These are phyloP conservation scores for Teunomyces gatunensis DNA, from an alignment of 805 yeast species.

Conservation along the genomic window DNA sequence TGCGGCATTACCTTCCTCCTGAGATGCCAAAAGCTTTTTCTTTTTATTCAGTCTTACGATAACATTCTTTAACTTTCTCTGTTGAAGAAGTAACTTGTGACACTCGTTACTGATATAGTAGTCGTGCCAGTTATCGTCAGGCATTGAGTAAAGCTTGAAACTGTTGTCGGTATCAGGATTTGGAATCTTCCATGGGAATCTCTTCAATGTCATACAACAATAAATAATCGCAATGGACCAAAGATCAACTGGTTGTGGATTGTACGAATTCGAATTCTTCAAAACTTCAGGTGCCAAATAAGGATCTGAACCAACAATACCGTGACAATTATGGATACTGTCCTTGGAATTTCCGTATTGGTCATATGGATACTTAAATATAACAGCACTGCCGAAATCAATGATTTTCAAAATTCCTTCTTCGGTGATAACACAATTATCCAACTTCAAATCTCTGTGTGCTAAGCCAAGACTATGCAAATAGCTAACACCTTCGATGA, in stretches of 20 bases:
- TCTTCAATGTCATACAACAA: constrained; percentile 81
- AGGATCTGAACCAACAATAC: constrained; percentile 84
- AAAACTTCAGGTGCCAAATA: constrained; percentile 81
- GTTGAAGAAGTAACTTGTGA: constrained; percentile 61
- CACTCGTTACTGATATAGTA: constrained; percentile 68
- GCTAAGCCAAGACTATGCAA: constrained; percentile 77
- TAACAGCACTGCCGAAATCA: constrained; percentile 84
- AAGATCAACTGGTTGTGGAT: constrained; percentile 75
- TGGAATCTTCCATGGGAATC: constrained; percentile 89
- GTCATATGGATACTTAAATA: constrained; percentile 67
- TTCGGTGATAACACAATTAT: constrained; percentile 74
- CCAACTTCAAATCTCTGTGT: constrained; percentile 79
- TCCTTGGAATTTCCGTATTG: constrained; percentile 33
- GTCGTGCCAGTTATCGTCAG: constrained; percentile 76
- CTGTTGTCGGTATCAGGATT: constrained; percentile 58
- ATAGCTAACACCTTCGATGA: constrained; percentile 68
- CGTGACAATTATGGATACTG: constrained; percentile 42
- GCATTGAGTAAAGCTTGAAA: constrained; percentile 60
- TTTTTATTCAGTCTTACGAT: constrained; percentile 42
- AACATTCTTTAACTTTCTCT: constrained; percentile 53
- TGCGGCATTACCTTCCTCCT: constrained; percentile 5
- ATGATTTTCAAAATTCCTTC: constrained; percentile 75
- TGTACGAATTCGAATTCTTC: constrained; percentile 53
- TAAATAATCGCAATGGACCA: constrained; percentile 85
- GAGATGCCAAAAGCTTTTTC: constrained; percentile 25